Base-by-base conservation (phyloP, 2,329 filamentous ascomycete species). In the Ophiostoma perfectum region DNA sequence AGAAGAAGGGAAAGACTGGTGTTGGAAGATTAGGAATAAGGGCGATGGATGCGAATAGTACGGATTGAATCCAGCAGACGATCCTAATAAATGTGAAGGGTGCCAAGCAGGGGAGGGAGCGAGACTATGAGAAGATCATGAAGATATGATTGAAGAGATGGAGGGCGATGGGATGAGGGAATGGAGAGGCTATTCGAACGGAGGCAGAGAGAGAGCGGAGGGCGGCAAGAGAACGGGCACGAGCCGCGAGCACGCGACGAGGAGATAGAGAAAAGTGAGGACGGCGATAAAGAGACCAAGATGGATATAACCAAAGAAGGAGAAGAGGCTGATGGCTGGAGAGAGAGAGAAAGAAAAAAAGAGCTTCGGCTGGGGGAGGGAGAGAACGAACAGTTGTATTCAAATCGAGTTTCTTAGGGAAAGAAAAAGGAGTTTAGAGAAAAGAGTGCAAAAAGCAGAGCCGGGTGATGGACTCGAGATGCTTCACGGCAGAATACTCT, bases 291-390 rank as follows among this genome's bases (percentile, higher is more conserved):
- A 18, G 7, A 63, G 39, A 39, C 14, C 38, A 63, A 16, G 27
- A 39, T 27, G 16, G 8, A 41, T 27, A 27, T 27, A 27, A 27
- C 27, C 42, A 45, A 64, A 38, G n/a, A 39, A 65, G 45, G 11
- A 39, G 27, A 39, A n/a, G 8, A 67, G 38, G 27, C 27, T 55
- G 18, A 44, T 64, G 64, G 75, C 76, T 7, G 27, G 45, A 27
- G 11, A 42, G 16, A 12, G 62, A 16, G 41, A 64, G 16, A 9
- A 36, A 47, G 42, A 64, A 44, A 38, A 75, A 78, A 83, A 63
- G 85, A 84, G 75, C 27, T 27, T 27, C 27, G 72, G 74, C 9
- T 45, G 62, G 42, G 62, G 41, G 42, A 65, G 62, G 58, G 68
- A 55, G 65, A 68, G 52, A 69, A 71, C 68, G 68, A 72, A 72